These are phyloP conservation scores for Astrephomene gubernaculifera DNA, from an alignment of 139 green algal species.

Conservation along the genomic window DNA sequence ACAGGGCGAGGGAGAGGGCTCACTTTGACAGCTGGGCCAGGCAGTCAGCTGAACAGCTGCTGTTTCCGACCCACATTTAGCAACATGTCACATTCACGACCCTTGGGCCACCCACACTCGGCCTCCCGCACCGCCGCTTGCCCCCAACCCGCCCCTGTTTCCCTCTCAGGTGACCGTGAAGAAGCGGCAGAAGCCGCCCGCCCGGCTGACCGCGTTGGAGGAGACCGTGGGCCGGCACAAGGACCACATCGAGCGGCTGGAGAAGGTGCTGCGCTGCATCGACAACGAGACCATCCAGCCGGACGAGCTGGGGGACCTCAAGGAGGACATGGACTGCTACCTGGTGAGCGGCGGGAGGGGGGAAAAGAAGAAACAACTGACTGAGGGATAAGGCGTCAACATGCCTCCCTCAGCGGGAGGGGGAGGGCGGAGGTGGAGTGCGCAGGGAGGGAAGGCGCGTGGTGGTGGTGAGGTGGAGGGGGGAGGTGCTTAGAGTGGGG, in stretches of 20 bases:
- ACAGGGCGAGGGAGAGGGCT: no score
- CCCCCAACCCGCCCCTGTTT: not conserved
- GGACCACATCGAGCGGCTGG: constrained; percentile 57
- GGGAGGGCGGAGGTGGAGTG: no score
- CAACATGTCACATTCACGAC: no score
- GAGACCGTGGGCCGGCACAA: constrained; percentile 78
- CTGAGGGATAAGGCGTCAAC: no score
- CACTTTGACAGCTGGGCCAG: no score
- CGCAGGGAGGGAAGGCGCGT: no score
- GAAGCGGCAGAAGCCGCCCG: constrained; percentile 83
- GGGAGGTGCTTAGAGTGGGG: not conserved
- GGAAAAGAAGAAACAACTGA: no score
- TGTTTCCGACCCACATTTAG: no score
- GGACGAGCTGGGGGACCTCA: constrained; percentile 83
- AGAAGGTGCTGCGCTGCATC: constrained; percentile 90
- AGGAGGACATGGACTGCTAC: constrained; percentile 92
- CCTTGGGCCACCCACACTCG: no score
- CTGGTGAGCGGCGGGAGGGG: constrained; percentile 47
- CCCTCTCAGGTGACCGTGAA: constrained; percentile 48
- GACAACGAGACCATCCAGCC: constrained; percentile 93
- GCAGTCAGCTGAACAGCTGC: no score
- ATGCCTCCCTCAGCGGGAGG: no score
- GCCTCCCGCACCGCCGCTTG: not conserved
- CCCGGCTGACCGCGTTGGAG: constrained; percentile 69
- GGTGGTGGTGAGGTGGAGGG: not conserved